Evolutionary conservation across 129 eudicot species (phyloP), one percentile per base, ranked within the genome.

Genomic region (Erigeron canadensis): DNA sequence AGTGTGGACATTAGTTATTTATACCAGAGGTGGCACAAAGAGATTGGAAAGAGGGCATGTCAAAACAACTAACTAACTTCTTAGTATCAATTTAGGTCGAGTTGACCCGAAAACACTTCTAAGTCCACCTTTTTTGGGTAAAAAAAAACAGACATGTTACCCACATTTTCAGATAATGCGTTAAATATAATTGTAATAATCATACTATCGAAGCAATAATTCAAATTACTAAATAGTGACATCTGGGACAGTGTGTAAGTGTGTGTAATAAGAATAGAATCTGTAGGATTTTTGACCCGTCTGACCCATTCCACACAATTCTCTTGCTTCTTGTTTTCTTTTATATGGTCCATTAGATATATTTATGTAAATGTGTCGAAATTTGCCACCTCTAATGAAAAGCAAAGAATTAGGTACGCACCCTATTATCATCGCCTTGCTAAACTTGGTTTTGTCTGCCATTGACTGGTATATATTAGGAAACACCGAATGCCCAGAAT

Each of bases 391-490:
- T 28, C 73, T 6, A 57, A 57, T 2, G n/a, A 50, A 67, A 77
- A 50, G 16, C 15, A 19, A 45, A 39, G 39, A 37, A 10, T 43
- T 43, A 43, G 1, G 11, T 10, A 43, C 51, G 21, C 86, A 91
- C 96, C 91, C 58, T 75, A 80, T 83, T n/a, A 83, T 44, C 45
- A 91, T 70, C 38, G 95, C 96, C 65, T 67, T 78, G 56, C 82
- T 80, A 75, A 89, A 92, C 84, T 92, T 80, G 11, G 79, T 83
- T 75, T 92, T 89, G 76, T 92, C 95, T 56, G 98, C 91, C 98
- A 92, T 92, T 37, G 98, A 89, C 63, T 89, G 96, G 83, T 94
- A 94, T 54, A 94, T 89, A 72, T 94, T 94, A 22, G 98, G 98
- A 70, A 94, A 86, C 13, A 94, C 98, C 8, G 98, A 80, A 71